Conservation (phyloP, 169 alveolate species). For the Plasmodium knowlesi region DNA sequence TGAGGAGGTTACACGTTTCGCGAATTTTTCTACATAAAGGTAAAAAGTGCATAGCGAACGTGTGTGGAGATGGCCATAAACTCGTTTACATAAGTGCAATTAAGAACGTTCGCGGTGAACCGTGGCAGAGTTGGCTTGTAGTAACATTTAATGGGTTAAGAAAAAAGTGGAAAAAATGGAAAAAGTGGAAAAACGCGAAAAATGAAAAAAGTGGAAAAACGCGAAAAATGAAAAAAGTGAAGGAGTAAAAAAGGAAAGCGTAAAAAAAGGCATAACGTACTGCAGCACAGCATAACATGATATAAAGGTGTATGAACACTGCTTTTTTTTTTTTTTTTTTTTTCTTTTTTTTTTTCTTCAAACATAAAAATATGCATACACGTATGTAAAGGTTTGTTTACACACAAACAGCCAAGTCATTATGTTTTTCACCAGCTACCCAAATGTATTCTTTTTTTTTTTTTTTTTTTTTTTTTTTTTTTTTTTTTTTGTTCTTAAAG, state of each 20-base stretch:
- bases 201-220: not conserved
- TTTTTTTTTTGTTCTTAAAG: not conserved
- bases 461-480: not conserved
- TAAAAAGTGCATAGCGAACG: not conserved
- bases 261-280: not conserved
- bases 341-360: constrained; percentile 5
- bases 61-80: not conserved
- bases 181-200: not conserved
- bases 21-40: not conserved
- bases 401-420: not conserved
- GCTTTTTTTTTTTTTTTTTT: constrained; percentile 2
- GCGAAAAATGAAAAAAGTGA: not conserved
- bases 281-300: not conserved
- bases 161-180: not conserved
- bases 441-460: not conserved
- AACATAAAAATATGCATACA: not conserved
- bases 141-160: not conserved
- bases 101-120: not conserved
- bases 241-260: not conserved
- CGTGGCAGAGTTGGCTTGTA: not conserved
- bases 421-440: not conserved
- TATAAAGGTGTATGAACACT: constrained; percentile 30
- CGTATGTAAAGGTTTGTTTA: not conserved
- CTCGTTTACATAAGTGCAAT: not conserved
- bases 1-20: not conserved